phyloP scores from a whole-genome alignment of 805 yeast genomes.

The Candida morakotiae region DNA sequence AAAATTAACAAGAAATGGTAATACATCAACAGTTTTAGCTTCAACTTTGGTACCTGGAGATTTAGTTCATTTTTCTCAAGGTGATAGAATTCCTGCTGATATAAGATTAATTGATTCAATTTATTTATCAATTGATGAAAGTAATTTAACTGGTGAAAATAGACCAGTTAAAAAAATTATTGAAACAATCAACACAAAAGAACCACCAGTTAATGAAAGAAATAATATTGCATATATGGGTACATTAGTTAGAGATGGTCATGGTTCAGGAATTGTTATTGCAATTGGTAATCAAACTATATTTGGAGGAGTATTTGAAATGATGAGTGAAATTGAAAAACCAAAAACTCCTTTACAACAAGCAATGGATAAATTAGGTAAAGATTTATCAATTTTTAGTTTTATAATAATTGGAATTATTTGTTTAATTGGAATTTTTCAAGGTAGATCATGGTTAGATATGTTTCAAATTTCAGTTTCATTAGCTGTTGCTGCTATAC shows the following conservation, averaged over 20 bases:
- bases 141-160: slow-evolving; percentile 93
- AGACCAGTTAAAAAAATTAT: slow-evolving; percentile 72
- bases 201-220: slow-evolving; percentile 62
- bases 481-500: slow-evolving; percentile 97
- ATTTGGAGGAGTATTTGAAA: slow-evolving; percentile 89
- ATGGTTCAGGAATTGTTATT: slow-evolving; percentile 88
- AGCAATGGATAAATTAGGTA: slow-evolving; percentile 94
- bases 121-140: slow-evolving; percentile 84
- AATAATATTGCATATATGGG: slow-evolving; percentile 92
- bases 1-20: slow-evolving; percentile 79
- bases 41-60: slow-evolving; percentile 93
- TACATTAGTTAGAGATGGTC: slow-evolving; percentile 93
- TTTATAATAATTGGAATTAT: slow-evolving; percentile 89
- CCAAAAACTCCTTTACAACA: slow-evolving; percentile 97
- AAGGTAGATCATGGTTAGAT: slow-evolving; percentile 93
- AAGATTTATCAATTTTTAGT: slow-evolving; percentile 79
- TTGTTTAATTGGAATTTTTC: slow-evolving; percentile 82
- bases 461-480: slow-evolving; percentile 98
- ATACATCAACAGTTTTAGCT: slow-evolving; percentile 79
- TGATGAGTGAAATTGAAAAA: slow-evolving; percentile 93
- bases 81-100: slow-evolving; percentile 97
- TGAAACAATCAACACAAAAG: slow-evolving; percentile 35
- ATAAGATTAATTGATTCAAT: slow-evolving; percentile 74
- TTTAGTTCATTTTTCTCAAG: slow-evolving; percentile 80
- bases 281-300: slow-evolving; percentile 90